Evolutionary conservation across 2,329 filamentous ascomycete species (phyloP).

Genomic region (Neopestalotiopsis sp.): DNA sequence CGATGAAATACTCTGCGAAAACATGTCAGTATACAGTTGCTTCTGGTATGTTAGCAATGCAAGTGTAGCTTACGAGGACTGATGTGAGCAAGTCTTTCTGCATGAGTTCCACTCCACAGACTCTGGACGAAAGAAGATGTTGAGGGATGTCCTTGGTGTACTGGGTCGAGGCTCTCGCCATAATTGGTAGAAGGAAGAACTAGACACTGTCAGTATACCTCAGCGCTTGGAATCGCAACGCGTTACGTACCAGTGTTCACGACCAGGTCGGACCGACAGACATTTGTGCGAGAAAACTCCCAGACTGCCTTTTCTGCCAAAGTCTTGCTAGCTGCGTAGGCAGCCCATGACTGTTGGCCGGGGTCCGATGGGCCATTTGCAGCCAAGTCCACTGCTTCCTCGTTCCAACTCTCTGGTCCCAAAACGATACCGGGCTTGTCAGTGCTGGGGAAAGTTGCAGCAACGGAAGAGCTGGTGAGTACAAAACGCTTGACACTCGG

Average conservation of each 20-base stretch:
- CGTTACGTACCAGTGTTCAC: slow-evolving; percentile 30
- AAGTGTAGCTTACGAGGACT: background rate
- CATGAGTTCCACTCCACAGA: slow-evolving; percentile 7
- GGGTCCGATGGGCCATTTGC: slow-evolving; percentile 18
- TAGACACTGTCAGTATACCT: background rate
- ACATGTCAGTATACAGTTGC: background rate
- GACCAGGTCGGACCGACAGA: slow-evolving; percentile 28
- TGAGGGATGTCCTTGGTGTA: slow-evolving; percentile 33
- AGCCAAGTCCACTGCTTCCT: slow-evolving; percentile 31
- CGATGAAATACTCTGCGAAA: slow-evolving; percentile 34
- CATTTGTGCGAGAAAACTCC: slow-evolving; percentile 33
- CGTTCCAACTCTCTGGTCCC: slow-evolving; percentile 35
- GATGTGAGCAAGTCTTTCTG: background rate
- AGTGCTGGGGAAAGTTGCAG: slow-evolving; percentile 15
- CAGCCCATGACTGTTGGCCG: slow-evolving; percentile 27
- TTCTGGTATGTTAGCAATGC: background rate
- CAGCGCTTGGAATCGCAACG: too few species aligned
- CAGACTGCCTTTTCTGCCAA: slow-evolving; percentile 36
- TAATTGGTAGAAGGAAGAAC: slow-evolving; percentile 25
- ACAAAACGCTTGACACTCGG: slow-evolving; percentile 33
- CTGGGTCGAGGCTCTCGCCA: slow-evolving; percentile 18
- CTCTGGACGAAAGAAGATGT: slow-evolving; percentile 37
- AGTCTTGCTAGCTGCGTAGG: slow-evolving; percentile 39
- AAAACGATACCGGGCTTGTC: slow-evolving; percentile 24
- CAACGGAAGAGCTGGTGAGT: background rate